These are phyloP conservation scores for Calocybe indica DNA, from an alignment of 768 basidiomycete species.

Conservation along the genomic window DNA sequence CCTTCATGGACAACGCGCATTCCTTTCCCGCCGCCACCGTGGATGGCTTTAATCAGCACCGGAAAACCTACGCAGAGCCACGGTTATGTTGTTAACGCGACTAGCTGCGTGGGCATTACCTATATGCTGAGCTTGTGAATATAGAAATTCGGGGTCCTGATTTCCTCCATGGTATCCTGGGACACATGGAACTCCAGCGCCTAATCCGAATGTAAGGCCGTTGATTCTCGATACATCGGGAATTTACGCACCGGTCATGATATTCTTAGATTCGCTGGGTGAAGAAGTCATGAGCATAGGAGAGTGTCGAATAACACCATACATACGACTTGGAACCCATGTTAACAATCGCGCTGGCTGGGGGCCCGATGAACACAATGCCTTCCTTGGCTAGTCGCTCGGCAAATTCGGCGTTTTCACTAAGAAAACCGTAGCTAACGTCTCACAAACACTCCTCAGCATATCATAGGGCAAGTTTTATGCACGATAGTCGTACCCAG, in stretches of 20 bases:
- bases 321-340: slow-evolving; percentile 93
- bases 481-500: slow-evolving; percentile 50
- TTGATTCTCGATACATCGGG: not conserved
- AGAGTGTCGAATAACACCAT: not conserved
- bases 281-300: not conserved
- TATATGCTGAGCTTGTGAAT: slow-evolving; percentile 62
- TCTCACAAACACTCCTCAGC: slow-evolving; percentile 1
- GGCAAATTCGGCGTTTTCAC: slow-evolving; percentile 85
- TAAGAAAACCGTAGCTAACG: slow-evolving; percentile 79
- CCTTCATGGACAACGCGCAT: slow-evolving; percentile 74
- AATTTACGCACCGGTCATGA: slow-evolving; percentile 65
- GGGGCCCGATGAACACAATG: slow-evolving; percentile 88
- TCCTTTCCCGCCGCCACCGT: slow-evolving; percentile 94
- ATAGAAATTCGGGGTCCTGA: slow-evolving; percentile 70
- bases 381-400: slow-evolving; percentile 68
- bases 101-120: slow-evolving; percentile 28
- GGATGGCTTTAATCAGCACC: slow-evolving; percentile 93
- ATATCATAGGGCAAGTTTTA: not conserved
- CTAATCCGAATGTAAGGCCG: slow-evolving; percentile 24
- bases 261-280: slow-evolving; percentile 88
- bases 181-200: slow-evolving; percentile 87
- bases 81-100: not conserved
- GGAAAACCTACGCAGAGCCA: slow-evolving; percentile 57
- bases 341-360: slow-evolving; percentile 78
- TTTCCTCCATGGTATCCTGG: slow-evolving; percentile 89